Percentiles rank a stretch among this genome's conserved stretches.
Conservation (phyloP, 352 stramenopile species). For the Globisporangium megalacanthum region DNA sequence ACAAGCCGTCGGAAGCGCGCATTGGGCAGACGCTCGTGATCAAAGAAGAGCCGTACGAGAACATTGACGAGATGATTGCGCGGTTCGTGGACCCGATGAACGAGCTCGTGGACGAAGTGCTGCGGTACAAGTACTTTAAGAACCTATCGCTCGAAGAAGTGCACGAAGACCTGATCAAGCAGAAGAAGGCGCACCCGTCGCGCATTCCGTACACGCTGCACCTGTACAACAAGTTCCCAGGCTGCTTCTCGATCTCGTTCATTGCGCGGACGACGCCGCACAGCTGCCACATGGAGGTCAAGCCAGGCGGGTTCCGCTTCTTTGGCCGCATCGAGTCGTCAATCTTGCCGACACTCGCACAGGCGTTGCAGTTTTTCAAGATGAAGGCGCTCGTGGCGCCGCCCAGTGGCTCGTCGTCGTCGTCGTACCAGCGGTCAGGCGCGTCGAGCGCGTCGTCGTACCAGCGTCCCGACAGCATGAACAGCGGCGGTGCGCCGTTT, state of each 20-base stretch:
- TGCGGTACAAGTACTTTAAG: conserved; percentile 87
- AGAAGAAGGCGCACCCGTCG: conserved; percentile 83
- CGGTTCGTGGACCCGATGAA: conserved; percentile 89
- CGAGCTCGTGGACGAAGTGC: conserved; percentile 77
- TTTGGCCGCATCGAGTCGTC: conserved; percentile 86
- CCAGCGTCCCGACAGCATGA: conserved; percentile 36
- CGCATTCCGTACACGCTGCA: conserved; percentile 83
- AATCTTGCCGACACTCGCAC: conserved; percentile 67
- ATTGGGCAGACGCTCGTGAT: conserved; percentile 78
- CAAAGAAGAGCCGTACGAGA: conserved; percentile 85
- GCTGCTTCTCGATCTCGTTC: conserved; percentile 88
- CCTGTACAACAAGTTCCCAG: conserved; percentile 82
- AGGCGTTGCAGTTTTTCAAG: conserved; percentile 88
- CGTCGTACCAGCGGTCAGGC: conserved; percentile 13
- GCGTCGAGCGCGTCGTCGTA: conserved; percentile 28
- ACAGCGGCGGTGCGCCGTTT: conserved; percentile 35
- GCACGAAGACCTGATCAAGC: conserved; percentile 83
- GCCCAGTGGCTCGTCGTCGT: conserved; percentile 23
- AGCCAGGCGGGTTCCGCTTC: conserved; percentile 78
- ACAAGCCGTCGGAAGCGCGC: conserved; percentile 82
- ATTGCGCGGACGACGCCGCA: conserved; percentile 77
- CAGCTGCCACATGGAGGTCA: conserved; percentile 86
- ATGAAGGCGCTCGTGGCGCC: conserved; percentile 78
- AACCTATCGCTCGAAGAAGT: conserved; percentile 62
- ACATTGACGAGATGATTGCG: conserved; percentile 86